Evolutionary conservation across 202 grass and related monocot species (phyloP), one percentile per base, ranked within the genome.

Genomic region (Zoysia matrella): DNA sequence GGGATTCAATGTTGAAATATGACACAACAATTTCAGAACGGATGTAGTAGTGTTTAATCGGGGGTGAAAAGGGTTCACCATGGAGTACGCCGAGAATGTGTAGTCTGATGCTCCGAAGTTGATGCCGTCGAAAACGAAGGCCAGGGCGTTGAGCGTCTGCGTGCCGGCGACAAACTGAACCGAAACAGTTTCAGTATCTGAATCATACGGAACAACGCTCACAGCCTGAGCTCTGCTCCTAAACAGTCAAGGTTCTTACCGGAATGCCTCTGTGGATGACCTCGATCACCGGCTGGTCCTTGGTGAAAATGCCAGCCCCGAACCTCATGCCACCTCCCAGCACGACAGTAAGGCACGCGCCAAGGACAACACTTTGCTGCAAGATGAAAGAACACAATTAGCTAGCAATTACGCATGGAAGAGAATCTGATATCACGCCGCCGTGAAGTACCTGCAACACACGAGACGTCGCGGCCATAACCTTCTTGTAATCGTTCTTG

Each of bases 91-190:
- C 71, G 94, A 75, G 73, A 81, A 97, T 11, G 88, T 88, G 72
- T 97, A 97, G 30, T 97, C 94, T 14, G 90, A 92, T 61, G 94
- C 94, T 71, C 94, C 94, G 60, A 97, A 97, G 69, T 97, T 97
- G 76, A 97, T 90, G 63, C 94, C 94, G 46, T 97, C 94, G 47
- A 97, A 97, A 15, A 97, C 92, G 52, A 97, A 97, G 1, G 94
- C 94, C 60, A 97, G 69, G 5, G 94, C 81, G 60, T 97, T 97
- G 51, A 97, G 85, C 54, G 82, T 91, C 84, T 97, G 94, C 8
- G 92, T 92, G 47, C 94, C 94, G 1, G 92, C 94, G 18, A 97
- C 92, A 64, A 97, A 94, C 94, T 97, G 63, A 87, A 75, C 14
- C 42, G 39, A 67, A 71, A 80, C 7, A 42, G 45, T 70, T 56